Evolutionary conservation across 2,329 filamentous ascomycete species (phyloP).

Genomic region (Furcasterigmium sp.): DNA sequence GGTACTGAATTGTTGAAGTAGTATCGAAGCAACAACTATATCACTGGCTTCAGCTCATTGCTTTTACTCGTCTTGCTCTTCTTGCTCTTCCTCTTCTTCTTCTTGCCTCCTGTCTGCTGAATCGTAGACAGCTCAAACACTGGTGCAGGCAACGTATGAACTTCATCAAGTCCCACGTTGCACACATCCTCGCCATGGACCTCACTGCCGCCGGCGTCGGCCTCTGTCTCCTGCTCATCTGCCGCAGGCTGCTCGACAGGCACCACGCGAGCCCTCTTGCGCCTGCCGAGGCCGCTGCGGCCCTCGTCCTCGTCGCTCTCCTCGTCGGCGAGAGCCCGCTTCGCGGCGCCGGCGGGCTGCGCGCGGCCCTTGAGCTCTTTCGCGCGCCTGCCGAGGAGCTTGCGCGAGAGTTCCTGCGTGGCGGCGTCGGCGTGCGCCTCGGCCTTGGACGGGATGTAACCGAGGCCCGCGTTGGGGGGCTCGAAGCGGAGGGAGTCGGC

Average conservation of each 20-base stretch:
- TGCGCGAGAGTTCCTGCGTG: slow-evolving; percentile 22
- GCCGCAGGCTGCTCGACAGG: no score
- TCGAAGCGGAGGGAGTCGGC: slow-evolving; percentile 10
- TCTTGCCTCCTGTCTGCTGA: slow-evolving; percentile 4
- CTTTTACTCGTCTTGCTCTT: slow-evolving; percentile 12
- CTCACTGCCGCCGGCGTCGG: no score
- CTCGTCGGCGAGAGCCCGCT: slow-evolving; percentile 9
- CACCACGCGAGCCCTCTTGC: slow-evolving; percentile 22
- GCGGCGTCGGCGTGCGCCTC: slow-evolving; percentile 18
- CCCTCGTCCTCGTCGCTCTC: slow-evolving; percentile 28
- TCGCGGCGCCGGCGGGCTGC: slow-evolving; percentile 3
- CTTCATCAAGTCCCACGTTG: no score
- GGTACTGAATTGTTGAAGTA: no score
- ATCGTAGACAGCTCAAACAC: no score
- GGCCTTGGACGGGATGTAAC: slow-evolving; percentile 24
- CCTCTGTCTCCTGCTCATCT: not conserved
- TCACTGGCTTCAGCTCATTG: no score
- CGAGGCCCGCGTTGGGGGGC: slow-evolving; percentile 33
- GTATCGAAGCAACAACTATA: no score
- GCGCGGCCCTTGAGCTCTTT: not conserved
- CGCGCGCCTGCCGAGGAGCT: slow-evolving; percentile 16
- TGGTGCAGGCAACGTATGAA: no score
- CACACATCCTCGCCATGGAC: no score
- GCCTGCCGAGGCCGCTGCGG: slow-evolving; percentile 29
- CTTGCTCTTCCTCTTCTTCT: slow-evolving; percentile 18